A percentile compares a stretch with the other conserved stretches of the same genome.
Conservation (phyloP, 441 rosid species). For the Populus hybrid region DNA sequence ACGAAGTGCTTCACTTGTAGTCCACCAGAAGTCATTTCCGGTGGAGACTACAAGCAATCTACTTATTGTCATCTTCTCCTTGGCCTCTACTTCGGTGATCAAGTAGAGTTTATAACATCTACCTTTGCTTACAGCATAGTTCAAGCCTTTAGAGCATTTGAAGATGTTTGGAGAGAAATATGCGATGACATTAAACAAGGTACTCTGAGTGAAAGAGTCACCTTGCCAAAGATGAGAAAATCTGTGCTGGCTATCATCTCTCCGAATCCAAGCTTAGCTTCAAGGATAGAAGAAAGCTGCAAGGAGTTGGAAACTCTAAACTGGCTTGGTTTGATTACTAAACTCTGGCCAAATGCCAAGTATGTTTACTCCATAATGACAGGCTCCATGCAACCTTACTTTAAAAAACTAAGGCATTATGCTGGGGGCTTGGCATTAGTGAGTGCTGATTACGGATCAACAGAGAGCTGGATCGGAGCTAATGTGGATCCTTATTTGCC, state of each 20-base stretch:
- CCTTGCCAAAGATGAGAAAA: slow-evolving; percentile 41
- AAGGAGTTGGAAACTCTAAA: slow-evolving; percentile 37
- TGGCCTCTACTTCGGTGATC: slow-evolving; percentile 53
- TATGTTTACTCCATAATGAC: slow-evolving; percentile 89
- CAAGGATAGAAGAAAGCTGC: slow-evolving; percentile 46
- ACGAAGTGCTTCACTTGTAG: slow-evolving; percentile 78
- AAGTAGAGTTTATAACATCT: slow-evolving; percentile 73
- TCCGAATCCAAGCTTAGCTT: slow-evolving; percentile 54
- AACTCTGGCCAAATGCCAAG: slow-evolving; percentile 82
- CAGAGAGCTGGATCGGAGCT: slow-evolving; percentile 92
- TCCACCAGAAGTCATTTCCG: slow-evolving; percentile 65
- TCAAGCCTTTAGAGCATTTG: slow-evolving; percentile 65
- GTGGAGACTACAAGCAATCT: slow-evolving; percentile 70
- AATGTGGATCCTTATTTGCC: slow-evolving; percentile 69
- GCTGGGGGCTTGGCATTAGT: slow-evolving; percentile 61
- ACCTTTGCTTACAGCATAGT: slow-evolving; percentile 77
- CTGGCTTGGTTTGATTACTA: slow-evolving; percentile 59
- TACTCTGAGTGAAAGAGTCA: slow-evolving; percentile 48
- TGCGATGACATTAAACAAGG: slow-evolving; percentile 57
- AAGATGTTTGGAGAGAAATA: slow-evolving; percentile 68
- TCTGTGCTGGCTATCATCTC: slow-evolving; percentile 49
- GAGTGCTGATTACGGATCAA: slow-evolving; percentile 82
- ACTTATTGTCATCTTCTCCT: slow-evolving; percentile 87
- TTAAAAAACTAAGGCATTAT: slow-evolving; percentile 63
- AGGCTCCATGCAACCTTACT: slow-evolving; percentile 76